Evolutionary conservation across 306 rosid species (phyloP).

Genomic region (Pyrus pyrifolia): DNA sequence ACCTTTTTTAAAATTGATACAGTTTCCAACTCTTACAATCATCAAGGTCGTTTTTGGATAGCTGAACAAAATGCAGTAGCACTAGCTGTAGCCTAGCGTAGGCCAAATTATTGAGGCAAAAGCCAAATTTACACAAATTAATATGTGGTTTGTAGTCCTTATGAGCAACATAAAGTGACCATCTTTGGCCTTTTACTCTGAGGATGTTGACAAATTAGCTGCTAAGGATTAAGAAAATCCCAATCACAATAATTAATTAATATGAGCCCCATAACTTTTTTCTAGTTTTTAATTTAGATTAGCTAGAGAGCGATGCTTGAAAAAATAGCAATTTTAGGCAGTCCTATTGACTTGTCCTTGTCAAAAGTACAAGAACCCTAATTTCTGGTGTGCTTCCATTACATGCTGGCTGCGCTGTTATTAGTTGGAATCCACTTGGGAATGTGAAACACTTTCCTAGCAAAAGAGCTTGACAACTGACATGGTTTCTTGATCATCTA

Average conservation of each 20-base stretch:
- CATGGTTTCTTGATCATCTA: not conserved
- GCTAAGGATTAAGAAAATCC: slow-evolving; percentile 6
- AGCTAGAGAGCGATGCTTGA: not conserved
- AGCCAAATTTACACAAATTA: not conserved
- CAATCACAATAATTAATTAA: too few species aligned
- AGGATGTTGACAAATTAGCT: slow-evolving; percentile 37
- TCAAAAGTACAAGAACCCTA: not conserved
- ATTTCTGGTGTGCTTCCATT: slow-evolving; percentile 31
- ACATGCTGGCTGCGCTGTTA: slow-evolving; percentile 6
- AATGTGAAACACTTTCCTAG: slow-evolving; percentile 14
- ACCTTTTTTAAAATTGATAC: not conserved
- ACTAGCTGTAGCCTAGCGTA: not conserved
- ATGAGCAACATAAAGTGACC: slow-evolving; percentile 24
- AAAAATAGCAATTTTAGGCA: not conserved
- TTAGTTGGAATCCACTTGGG: slow-evolving; percentile 33
- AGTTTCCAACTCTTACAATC: not conserved
- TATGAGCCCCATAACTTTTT: not conserved
- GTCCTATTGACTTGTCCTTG: slow-evolving; percentile 31
- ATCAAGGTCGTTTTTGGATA: not conserved
- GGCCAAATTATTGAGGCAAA: not conserved
- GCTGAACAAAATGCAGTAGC: not conserved
- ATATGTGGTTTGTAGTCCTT: slow-evolving; percentile 11
- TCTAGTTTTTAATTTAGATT: slow-evolving; percentile 2
- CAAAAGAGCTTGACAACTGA: slow-evolving; percentile 13
- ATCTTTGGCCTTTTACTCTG: slow-evolving; percentile 12